phyloP scores from a whole-genome alignment of 306 rosid genomes.

The Vigna radiata region DNA sequence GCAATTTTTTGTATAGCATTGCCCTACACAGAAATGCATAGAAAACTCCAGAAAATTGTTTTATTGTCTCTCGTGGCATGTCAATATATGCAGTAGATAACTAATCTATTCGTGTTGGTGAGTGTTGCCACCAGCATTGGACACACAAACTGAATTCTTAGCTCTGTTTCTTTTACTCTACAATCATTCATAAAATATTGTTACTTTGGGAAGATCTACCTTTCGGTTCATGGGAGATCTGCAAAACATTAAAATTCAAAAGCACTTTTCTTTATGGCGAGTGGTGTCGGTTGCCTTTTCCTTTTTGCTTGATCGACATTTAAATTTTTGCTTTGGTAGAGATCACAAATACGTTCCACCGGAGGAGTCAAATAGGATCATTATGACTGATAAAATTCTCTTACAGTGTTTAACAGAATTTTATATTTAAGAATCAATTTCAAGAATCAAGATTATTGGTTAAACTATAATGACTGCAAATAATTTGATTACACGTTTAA shows the following conservation, averaged over 20 bases:
- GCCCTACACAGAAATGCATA: slow-evolving; percentile 19
- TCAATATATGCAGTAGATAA: slow-evolving; percentile 10
- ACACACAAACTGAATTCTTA: slow-evolving; percentile 14
- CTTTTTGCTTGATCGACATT: background rate
- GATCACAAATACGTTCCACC: background rate
- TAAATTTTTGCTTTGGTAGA: background rate
- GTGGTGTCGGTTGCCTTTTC: slow-evolving; percentile 15
- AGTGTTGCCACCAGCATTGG: slow-evolving; percentile 28
- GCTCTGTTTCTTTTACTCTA: slow-evolving; percentile 5
- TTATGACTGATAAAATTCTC: background rate
- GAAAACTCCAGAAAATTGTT: slow-evolving; percentile 9
- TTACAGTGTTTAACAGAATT: background rate
- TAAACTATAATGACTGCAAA: too few relatives aligned
- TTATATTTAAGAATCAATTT: background rate
- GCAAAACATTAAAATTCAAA: slow-evolving; percentile 1
- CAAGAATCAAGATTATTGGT: too few relatives aligned
- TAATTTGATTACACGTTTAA: background rate
- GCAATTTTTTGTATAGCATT: slow-evolving; percentile 8
- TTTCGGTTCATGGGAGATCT: slow-evolving; percentile 1
- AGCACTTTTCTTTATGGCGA: slow-evolving; percentile 17
- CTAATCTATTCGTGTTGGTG: background rate
- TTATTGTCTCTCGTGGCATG: background rate
- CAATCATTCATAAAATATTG: slow-evolving; percentile 4
- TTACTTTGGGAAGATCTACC: background rate
- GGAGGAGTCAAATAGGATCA: too few relatives aligned